phyloP scores from a whole-genome alignment of 352 stramenopile genomes.

The Phytophthora syringae region DNA sequence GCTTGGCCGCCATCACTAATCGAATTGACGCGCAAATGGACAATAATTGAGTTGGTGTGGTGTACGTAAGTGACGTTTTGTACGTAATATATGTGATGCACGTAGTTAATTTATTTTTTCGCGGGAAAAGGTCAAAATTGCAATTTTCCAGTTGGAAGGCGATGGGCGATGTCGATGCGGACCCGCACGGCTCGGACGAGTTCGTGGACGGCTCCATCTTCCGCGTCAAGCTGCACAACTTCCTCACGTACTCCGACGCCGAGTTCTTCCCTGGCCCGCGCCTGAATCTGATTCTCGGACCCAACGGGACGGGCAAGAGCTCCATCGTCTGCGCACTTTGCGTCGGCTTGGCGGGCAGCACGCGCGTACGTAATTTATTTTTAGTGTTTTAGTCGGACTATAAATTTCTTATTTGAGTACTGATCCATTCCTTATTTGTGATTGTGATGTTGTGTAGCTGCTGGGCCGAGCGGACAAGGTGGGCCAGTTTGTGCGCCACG shows the following conservation, averaged over 20 bases:
- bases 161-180: slow-evolving; percentile 29
- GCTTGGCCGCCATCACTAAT: slow-evolving; percentile 20
- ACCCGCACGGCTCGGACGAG: slow-evolving; percentile 56
- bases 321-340: slow-evolving; percentile 98
- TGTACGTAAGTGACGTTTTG: too few relatives aligned
- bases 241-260: slow-evolving; percentile 93
- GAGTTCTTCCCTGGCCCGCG: slow-evolving; percentile 92
- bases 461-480: slow-evolving; percentile 95
- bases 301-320: slow-evolving; percentile 96
- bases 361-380: slow-evolving; percentile 65
- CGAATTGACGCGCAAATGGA: background rate
- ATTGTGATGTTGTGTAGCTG: slow-evolving; percentile 58
- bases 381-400: background rate
- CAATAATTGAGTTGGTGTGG: background rate
- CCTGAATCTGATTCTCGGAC: slow-evolving; percentile 98
- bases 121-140: slow-evolving; percentile 46
- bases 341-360: slow-evolving; percentile 95
- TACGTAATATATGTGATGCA: background rate
- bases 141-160: background rate
- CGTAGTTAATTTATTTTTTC: slow-evolving; percentile 32
- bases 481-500: slow-evolving; percentile 90
- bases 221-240: slow-evolving; percentile 94
- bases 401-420: background rate
- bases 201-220: slow-evolving; percentile 90
- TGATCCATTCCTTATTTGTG: background rate